Evolutionary conservation across 1,139 yeast species (phyloP).

Genomic region (Geotrichum australiense): DNA sequence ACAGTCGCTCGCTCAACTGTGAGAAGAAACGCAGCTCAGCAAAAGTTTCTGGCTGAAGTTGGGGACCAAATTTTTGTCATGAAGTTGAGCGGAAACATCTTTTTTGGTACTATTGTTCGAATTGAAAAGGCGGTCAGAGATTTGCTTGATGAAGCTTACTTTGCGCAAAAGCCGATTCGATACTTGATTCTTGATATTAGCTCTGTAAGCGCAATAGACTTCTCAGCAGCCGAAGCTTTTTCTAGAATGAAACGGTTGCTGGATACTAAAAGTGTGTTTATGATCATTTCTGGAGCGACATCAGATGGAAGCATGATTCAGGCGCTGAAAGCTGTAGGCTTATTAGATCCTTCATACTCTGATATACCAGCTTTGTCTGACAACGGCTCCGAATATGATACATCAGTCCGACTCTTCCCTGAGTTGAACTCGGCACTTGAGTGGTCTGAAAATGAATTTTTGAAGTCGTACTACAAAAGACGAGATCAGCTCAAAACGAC

Average conservation of each 20-base stretch:
- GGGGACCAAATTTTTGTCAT: slow-evolving; percentile 88
- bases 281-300: slow-evolving; percentile 74
- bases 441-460: slow-evolving; percentile 92
- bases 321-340: slow-evolving; percentile 65
- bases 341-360: slow-evolving; percentile 46
- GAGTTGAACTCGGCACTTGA: slow-evolving; percentile 84
- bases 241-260: slow-evolving; percentile 76
- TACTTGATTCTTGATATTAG: slow-evolving; percentile 80
- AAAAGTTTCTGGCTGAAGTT: slow-evolving; percentile 73
- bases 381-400: slow-evolving; percentile 7
- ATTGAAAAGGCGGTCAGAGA: slow-evolving; percentile 69
- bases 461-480: slow-evolving; percentile 53
- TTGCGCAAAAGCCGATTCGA: slow-evolving; percentile 53
- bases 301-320: slow-evolving; percentile 48
- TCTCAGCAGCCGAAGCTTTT: slow-evolving; percentile 95
- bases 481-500: slow-evolving; percentile 28
- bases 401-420: slow-evolving; percentile 52
- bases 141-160: slow-evolving; percentile 49
- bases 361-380: slow-evolving; percentile 23
- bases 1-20: slow-evolving; percentile 88
- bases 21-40: slow-evolving; percentile 83
- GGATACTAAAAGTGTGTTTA: slow-evolving; percentile 59
- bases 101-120: slow-evolving; percentile 92
- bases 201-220: slow-evolving; percentile 77
- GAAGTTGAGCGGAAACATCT: slow-evolving; percentile 79